Evolutionary conservation across 176 grass and related monocot species (phyloP).

Genomic region (Themeda triandra): DNA sequence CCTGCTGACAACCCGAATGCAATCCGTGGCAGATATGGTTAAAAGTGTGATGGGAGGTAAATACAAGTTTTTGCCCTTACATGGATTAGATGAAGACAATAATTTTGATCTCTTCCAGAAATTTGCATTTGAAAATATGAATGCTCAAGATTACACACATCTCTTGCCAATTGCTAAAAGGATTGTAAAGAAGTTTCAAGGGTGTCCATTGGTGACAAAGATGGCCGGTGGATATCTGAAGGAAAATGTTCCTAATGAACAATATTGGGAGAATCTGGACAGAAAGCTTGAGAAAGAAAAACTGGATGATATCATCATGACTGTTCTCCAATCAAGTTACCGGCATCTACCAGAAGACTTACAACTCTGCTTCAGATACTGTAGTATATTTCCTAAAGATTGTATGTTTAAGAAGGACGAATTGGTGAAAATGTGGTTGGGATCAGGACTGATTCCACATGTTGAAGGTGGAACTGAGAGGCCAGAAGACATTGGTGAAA

Average conservation of each 20-base stretch:
- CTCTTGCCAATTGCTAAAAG: not conserved
- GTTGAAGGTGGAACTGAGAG: not conserved
- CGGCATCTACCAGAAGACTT: conserved; percentile 2
- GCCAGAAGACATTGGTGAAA: not conserved
- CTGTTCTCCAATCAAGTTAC: conserved; percentile 29
- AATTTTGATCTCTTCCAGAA: conserved; percentile 27
- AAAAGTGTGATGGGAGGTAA: not conserved
- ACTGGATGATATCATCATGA: not conserved
- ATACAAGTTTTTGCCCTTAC: not conserved
- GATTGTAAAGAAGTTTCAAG: conserved; percentile 1
- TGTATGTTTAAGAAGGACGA: conserved; percentile 13
- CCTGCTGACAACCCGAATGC: conserved; percentile 37
- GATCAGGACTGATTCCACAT: not conserved
- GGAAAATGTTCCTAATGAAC: not conserved
- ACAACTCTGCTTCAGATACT: conserved; percentile 29
- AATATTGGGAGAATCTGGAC: conserved; percentile 13
- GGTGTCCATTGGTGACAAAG: conserved; percentile 35
- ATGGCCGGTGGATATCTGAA: conserved; percentile 24
- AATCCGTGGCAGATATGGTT: conserved; percentile 13
- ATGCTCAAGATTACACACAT: not conserved
- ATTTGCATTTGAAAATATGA: not conserved
- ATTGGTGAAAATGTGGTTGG: not conserved
- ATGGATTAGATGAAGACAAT: conserved; percentile 19
- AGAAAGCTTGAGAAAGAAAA: not conserved
- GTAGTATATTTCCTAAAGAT: conserved; percentile 41